Conservation (phyloP, 345 rosid genomes). For the Sisymbrium irio region DNA sequence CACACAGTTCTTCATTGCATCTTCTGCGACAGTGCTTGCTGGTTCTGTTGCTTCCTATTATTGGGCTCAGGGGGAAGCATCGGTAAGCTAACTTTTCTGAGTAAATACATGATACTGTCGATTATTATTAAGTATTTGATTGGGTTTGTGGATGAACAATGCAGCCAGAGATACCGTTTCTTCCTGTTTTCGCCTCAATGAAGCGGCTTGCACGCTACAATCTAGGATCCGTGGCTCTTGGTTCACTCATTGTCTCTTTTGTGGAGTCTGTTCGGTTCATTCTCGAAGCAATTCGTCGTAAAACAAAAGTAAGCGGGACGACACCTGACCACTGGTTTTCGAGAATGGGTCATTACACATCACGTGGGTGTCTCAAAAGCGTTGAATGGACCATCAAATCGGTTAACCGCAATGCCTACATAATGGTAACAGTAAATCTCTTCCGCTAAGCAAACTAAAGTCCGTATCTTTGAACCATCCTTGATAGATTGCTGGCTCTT, state of each 20-base stretch:
- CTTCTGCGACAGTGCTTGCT: conserved; percentile 85
- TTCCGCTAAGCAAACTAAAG: neutral
- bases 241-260: conserved; percentile 80
- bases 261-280: conserved; percentile 91
- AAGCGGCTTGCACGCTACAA: conserved; percentile 80
- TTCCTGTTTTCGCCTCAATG: conserved; percentile 94
- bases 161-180: conserved; percentile 94
- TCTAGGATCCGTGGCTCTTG: conserved; percentile 93
- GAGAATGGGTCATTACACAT: conserved; percentile 54
- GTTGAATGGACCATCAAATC: conserved; percentile 85
- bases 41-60: conserved; percentile 96
- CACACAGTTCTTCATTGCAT: conserved; percentile 81
- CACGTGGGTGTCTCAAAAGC: conserved; percentile 54
- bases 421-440: conserved; percentile 58
- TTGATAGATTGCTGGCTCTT: neutral
- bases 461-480: neutral
- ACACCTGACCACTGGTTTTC: conserved; percentile 65
- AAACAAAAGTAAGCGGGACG: conserved; percentile 50
- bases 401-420: conserved; percentile 90
- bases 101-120: neutral
- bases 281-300: conserved; percentile 85
- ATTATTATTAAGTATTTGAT: neutral
- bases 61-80: conserved; percentile 88
- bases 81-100: conserved; percentile 46
- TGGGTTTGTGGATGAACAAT: conserved; percentile 21